These are phyloP conservation scores for Tetrapisispora taiwanensis DNA, from an alignment of 805 yeast genomes.

Conservation along the genomic window DNA sequence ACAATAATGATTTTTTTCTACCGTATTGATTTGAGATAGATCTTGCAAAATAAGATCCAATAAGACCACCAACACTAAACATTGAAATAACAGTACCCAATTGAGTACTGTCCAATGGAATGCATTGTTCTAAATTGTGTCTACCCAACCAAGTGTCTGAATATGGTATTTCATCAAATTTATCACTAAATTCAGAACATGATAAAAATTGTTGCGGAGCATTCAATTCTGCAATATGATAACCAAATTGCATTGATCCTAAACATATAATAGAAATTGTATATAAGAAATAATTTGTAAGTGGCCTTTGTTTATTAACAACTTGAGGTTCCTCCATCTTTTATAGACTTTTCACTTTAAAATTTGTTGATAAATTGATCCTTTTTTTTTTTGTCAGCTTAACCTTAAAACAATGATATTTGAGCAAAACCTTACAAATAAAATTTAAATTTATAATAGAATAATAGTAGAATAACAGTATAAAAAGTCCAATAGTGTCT, in stretches of 20 bases:
- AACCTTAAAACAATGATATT: too few relatives aligned
- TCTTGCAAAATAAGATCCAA: slow-evolving; percentile 66
- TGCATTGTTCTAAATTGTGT: slow-evolving; percentile 41
- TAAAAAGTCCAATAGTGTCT: too few relatives aligned
- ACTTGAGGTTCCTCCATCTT: neutral
- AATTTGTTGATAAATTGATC: too few relatives aligned
- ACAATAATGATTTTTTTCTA: slow-evolving; percentile 41
- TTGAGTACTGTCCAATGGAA: slow-evolving; percentile 44
- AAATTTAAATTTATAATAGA: too few relatives aligned
- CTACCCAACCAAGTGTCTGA: slow-evolving; percentile 12
- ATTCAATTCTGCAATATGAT: slow-evolving; percentile 89
- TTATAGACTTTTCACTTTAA: neutral
- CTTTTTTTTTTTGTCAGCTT: too few relatives aligned
- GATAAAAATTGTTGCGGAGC: slow-evolving; percentile 72
- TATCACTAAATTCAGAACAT: slow-evolving; percentile 33
- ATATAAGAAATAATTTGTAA: neutral
- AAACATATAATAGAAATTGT: slow-evolving; percentile 44
- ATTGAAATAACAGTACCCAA: slow-evolving; percentile 69
- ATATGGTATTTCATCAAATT: slow-evolving; percentile 12
- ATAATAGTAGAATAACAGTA: too few relatives aligned
- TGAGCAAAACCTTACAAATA: too few relatives aligned
- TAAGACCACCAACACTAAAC: slow-evolving; percentile 74
- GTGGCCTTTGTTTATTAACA: neutral
- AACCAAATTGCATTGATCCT: slow-evolving; percentile 84
- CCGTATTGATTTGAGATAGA: slow-evolving; percentile 56